Evolutionary conservation across 495 filamentous ascomycete species (phyloP).

Genomic region (Podospora comata): DNA sequence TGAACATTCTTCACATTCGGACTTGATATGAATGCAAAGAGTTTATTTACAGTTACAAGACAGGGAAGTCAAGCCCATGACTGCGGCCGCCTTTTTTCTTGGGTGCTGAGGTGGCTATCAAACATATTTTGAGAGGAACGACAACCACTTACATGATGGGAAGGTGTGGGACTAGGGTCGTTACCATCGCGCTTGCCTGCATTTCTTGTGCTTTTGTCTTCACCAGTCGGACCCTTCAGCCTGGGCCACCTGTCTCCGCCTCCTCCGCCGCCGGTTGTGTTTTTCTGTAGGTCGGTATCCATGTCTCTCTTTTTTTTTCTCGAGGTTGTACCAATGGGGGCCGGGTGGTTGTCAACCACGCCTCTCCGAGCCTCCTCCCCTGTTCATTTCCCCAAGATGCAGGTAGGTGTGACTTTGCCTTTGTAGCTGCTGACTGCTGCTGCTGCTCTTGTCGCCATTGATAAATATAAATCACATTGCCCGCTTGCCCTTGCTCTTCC

Average conservation of each 20-base stretch:
- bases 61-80: neutral
- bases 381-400: neutral
- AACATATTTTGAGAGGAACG: neutral
- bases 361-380: neutral
- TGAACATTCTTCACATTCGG: neutral
- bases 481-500: neutral
- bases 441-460: neutral
- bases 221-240: neutral
- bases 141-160: neutral
- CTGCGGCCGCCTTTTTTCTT: neutral
- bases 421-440: no score
- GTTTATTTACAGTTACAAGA: neutral
- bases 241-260: neutral
- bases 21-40: neutral
- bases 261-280: neutral
- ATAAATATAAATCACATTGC: neutral
- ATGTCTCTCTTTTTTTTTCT: no score
- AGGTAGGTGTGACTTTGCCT: neutral
- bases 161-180: neutral
- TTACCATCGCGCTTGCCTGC: neutral
- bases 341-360: neutral
- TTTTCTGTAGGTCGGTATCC: no score
- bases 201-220: neutral
- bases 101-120: neutral
- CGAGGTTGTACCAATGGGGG: no score